Conservation (phyloP, 208 protist species). For the Leishmania turanica region DNA sequence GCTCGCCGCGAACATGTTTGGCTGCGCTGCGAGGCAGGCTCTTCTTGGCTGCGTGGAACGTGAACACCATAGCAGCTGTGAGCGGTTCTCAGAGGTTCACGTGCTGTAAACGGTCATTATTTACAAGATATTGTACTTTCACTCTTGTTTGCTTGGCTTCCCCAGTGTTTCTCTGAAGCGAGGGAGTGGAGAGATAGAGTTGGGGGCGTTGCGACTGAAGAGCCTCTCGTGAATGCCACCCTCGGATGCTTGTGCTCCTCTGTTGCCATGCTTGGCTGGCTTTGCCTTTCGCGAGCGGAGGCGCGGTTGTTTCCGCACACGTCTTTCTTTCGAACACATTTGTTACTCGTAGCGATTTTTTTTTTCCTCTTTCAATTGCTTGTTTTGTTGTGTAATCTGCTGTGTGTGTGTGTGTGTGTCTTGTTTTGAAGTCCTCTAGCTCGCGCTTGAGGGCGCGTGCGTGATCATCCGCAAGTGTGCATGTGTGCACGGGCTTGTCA, state of each 20-base stretch:
- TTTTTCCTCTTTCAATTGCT: no score
- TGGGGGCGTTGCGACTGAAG: no score
- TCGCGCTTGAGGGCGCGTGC: background rate
- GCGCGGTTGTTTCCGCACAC: no score
- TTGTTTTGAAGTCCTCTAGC: background rate
- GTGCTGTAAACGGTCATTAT: background rate
- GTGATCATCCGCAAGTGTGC: background rate
- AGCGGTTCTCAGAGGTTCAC: constrained; percentile 3
- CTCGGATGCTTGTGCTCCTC: background rate
- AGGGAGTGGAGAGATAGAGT: background rate
- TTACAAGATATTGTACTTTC: background rate
- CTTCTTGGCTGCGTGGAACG: constrained; percentile 13
- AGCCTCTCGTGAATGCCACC: background rate
- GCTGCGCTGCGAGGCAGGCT: background rate
- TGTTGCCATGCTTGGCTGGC: no score
- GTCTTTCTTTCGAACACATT: no score
- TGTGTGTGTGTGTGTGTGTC: no score
- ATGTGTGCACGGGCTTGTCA: background rate
- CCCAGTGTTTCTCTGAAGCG: background rate
- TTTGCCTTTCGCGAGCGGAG: no score
- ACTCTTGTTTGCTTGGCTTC: background rate
- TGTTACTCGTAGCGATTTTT: no score
- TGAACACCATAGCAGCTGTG: constrained; percentile 3
- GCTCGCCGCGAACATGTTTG: background rate
- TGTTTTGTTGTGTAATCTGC: no score